phyloP scores from a whole-genome alignment of 148 eudicot species.

The Limonium bicolor region DNA sequence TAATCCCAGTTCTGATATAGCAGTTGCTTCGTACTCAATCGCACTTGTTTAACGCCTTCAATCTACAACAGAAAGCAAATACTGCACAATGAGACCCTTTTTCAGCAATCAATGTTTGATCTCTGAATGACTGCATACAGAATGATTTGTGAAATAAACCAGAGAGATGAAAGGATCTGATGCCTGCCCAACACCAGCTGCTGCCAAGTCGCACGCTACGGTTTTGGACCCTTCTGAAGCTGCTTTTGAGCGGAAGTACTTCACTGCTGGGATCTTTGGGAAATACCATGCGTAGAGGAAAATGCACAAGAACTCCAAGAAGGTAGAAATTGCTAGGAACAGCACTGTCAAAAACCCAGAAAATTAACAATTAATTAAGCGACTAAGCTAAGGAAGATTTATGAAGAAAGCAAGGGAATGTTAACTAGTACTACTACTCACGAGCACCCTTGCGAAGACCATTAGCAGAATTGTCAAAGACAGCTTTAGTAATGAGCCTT shows the following conservation, averaged over 20 bases:
- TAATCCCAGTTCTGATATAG: constrained; percentile 9
- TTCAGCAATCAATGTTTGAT: no score
- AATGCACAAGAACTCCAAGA: constrained; percentile 22
- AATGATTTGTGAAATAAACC: neutral
- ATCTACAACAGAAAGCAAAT: neutral
- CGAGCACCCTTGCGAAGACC: constrained; percentile 42
- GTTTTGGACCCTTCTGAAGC: constrained; percentile 31
- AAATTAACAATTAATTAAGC: neutral
- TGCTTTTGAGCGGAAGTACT: constrained; percentile 24
- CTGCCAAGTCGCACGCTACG: constrained; percentile 30
- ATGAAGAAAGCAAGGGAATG: no score
- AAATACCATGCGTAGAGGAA: constrained; percentile 20
- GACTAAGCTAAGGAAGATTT: neutral
- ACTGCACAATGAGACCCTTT: neutral
- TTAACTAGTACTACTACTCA: no score
- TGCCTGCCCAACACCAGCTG: constrained; percentile 19
- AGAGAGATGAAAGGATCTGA: neutral
- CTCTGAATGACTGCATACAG: neutral
- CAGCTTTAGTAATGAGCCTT: constrained; percentile 35
- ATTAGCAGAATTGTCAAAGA: constrained; percentile 15
- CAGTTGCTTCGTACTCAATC: constrained; percentile 7
- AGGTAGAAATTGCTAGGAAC: constrained; percentile 21
- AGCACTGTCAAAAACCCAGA: constrained; percentile 18
- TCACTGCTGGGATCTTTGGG: constrained; percentile 30
- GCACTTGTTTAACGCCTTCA: neutral